phyloP scores from a whole-genome alignment of 129 eudicot genomes.

The Pseudognaphalium luteoalbum region DNA sequence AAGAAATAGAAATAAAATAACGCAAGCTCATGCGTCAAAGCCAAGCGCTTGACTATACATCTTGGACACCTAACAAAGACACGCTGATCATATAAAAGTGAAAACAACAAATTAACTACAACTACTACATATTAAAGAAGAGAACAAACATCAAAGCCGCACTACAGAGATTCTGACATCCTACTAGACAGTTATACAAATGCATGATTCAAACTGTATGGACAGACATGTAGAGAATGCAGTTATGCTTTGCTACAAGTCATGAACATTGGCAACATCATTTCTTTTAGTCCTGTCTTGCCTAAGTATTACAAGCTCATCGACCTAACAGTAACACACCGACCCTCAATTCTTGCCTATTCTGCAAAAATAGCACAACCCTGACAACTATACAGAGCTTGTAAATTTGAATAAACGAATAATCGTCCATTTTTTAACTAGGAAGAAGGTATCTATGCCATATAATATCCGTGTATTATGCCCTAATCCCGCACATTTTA shows the following conservation, averaged over 20 bases:
- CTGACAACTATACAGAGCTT: constrained; percentile 44
- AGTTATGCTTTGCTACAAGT: constrained; percentile 1
- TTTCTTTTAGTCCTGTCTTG: constrained; percentile 4
- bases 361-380: constrained; percentile 40
- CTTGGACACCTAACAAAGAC: too few species aligned
- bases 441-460: constrained; percentile 12
- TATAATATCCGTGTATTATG: constrained; percentile 7
- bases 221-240: background rate
- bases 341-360: constrained; percentile 22
- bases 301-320: constrained; percentile 21
- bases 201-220: constrained; percentile 3
- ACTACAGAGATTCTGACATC: background rate
- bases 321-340: constrained; percentile 12
- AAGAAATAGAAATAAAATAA: too few species aligned
- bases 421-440: constrained; percentile 32
- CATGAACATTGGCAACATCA: background rate
- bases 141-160: background rate
- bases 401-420: constrained; percentile 23
- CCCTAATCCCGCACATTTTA: constrained; percentile 31
- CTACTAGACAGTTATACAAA: background rate
- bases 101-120: too few species aligned
- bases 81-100: too few species aligned
- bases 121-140: too few species aligned
- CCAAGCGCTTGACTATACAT: too few species aligned
- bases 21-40: too few species aligned